These are phyloP conservation scores for Aspergillus homomorphus DNA, from an alignment of 495 filamentous ascomycete genomes.

Conservation along the genomic window DNA sequence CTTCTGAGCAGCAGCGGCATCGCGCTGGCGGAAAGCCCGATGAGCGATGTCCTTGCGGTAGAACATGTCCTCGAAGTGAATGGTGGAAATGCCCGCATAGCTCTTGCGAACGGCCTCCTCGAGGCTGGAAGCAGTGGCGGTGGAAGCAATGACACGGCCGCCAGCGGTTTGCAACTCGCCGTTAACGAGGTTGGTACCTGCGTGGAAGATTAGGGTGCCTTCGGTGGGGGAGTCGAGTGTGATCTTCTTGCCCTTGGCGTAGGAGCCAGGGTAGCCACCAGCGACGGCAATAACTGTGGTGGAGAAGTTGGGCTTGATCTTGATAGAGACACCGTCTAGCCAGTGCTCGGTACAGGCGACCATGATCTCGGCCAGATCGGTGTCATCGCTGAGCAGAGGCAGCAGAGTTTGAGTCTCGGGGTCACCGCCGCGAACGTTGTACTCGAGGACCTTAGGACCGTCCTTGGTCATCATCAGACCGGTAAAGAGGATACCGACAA, in stretches of 20 bases:
- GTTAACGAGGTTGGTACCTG: conserved; percentile 71
- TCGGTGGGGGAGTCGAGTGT: conserved; percentile 47
- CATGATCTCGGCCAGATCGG: conserved; percentile 89
- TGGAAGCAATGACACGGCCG: conserved; percentile 88
- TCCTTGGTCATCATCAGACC: conserved; percentile 90
- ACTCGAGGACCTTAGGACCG: conserved; percentile 89
- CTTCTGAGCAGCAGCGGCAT: conserved; percentile 30
- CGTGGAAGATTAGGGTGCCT: conserved; percentile 81
- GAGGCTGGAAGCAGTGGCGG: conserved; percentile 69
- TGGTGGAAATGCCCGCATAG: conserved; percentile 73
- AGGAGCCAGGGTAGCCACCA: conserved; percentile 89
- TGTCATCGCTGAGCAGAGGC: conserved; percentile 71
- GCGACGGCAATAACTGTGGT: conserved; percentile 92
- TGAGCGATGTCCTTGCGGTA: conserved; percentile 92
- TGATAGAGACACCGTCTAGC: conserved; percentile 67
- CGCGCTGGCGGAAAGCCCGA: conserved; percentile 47
- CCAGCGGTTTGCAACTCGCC: conserved; percentile 68
- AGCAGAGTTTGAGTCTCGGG: conserved; percentile 94
- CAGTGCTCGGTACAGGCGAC: conserved; percentile 75
- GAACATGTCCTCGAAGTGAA: conserved; percentile 87
- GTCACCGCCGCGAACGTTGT: conserved; percentile 95
- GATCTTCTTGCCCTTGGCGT: conserved; percentile 79
- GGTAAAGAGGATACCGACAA: conserved; percentile 87
- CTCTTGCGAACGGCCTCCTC: conserved; percentile 79
- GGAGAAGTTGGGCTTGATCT: conserved; percentile 65